These are phyloP conservation scores for Aspergillus ruber DNA, from an alignment of 2,329 filamentous ascomycete species.

Conservation along the genomic window DNA sequence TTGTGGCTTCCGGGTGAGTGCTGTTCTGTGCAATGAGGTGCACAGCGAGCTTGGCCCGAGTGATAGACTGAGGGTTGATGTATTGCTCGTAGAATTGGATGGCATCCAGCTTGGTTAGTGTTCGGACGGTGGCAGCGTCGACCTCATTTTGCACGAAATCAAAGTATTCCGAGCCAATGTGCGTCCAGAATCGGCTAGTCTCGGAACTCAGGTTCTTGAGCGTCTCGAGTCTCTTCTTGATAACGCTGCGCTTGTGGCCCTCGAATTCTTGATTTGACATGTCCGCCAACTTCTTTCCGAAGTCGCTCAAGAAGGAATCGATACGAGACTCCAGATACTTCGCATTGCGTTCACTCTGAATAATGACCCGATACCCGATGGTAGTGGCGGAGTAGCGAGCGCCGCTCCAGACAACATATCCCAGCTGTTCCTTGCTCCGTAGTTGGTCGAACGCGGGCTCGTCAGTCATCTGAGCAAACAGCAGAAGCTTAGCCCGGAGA, in stretches of 20 bases:
- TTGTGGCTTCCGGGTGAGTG: slow-evolving; percentile 28
- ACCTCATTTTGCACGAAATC: slow-evolving; percentile 78
- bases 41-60: slow-evolving; percentile 75
- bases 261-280: slow-evolving; percentile 86
- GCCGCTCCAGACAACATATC: slow-evolving; percentile 90
- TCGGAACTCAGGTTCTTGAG: slow-evolving; percentile 87
- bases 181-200: slow-evolving; percentile 72
- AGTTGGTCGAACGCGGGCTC: slow-evolving; percentile 94
- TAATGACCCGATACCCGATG: slow-evolving; percentile 78
- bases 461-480: slow-evolving; percentile 84
- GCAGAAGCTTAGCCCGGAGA: slow-evolving; percentile 67
- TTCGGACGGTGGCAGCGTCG: slow-evolving; percentile 68
- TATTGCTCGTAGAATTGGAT: slow-evolving; percentile 69
- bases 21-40: slow-evolving; percentile 71
- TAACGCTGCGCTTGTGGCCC: slow-evolving; percentile 79
- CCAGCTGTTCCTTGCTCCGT: slow-evolving; percentile 92
- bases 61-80: slow-evolving; percentile 66
- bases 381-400: slow-evolving; percentile 66
- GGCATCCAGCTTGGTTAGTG: slow-evolving; percentile 72
- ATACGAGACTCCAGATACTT: slow-evolving; percentile 82
- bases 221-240: slow-evolving; percentile 83
- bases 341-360: slow-evolving; percentile 84
- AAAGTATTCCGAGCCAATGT: slow-evolving; percentile 79
- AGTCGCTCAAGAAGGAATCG: slow-evolving; percentile 70
- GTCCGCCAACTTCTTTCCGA: slow-evolving; percentile 58